These are phyloP conservation scores for Oryza officinalis DNA, from an alignment of 176 grass and related monocot species.

Conservation along the genomic window DNA sequence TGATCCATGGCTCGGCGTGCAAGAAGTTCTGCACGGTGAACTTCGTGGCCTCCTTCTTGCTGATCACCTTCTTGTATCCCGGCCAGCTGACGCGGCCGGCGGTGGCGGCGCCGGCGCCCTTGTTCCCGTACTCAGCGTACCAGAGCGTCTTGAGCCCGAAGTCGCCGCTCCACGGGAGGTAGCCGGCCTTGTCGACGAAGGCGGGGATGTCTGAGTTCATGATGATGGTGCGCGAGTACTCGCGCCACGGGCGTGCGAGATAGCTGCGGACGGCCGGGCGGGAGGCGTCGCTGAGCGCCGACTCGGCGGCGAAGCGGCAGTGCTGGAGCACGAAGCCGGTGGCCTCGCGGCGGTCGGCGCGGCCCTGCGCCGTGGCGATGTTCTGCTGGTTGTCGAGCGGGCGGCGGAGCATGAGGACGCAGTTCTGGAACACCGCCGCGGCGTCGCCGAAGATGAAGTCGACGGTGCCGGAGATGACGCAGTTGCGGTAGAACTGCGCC, in stretches of 20 bases:
- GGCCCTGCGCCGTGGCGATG: slow-evolving; percentile 55
- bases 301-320: slow-evolving; percentile 45
- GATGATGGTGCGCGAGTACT: slow-evolving; percentile 61
- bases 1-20: slow-evolving; percentile 59
- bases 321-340: slow-evolving; percentile 57
- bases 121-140: slow-evolving; percentile 72
- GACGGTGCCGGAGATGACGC: slow-evolving; percentile 56
- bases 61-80: slow-evolving; percentile 49
- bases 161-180: slow-evolving; percentile 57
- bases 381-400: slow-evolving; percentile 42
- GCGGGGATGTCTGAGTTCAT: slow-evolving; percentile 57
- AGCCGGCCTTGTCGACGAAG: slow-evolving; percentile 54
- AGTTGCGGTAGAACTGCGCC: slow-evolving; percentile 68
- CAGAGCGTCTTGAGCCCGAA: slow-evolving; percentile 52
- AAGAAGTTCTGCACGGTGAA: slow-evolving; percentile 65
- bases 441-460: slow-evolving; percentile 72
- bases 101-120: slow-evolving; percentile 43
- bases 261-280: slow-evolving; percentile 33
- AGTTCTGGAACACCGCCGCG: slow-evolving; percentile 65
- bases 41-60: slow-evolving; percentile 33
- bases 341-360: slow-evolving; percentile 43
- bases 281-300: slow-evolving; percentile 21
- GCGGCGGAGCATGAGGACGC: slow-evolving; percentile 31
- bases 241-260: slow-evolving; percentile 62
- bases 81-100: slow-evolving; percentile 57